These are phyloP conservation scores for Triticum dicoccoides DNA, from an alignment of 176 grass and related monocot species.

Conservation along the genomic window DNA sequence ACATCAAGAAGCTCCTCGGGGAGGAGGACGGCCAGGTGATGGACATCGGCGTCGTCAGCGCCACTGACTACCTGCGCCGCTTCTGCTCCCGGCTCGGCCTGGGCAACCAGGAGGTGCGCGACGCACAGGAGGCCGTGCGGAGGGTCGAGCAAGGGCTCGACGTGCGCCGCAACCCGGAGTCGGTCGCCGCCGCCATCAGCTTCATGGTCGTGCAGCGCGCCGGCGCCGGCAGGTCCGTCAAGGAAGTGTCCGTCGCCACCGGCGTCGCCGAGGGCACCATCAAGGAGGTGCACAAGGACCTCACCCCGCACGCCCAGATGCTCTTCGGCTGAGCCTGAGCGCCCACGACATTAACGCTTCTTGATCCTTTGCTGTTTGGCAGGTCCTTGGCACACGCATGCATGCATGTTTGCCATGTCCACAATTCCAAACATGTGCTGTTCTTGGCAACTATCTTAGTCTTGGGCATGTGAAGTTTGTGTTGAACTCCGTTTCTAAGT, in stretches of 20 bases:
- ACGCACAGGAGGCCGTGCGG: conserved; percentile 12
- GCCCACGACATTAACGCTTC: not conserved
- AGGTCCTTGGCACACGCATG: not conserved
- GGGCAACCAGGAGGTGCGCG: conserved; percentile 20
- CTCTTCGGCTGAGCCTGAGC: conserved; percentile 29
- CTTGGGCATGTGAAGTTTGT: not conserved
- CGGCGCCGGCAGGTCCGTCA: conserved; percentile 5
- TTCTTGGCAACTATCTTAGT: conserved; percentile 4
- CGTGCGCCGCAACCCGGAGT: conserved; percentile 40
- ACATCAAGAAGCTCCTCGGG: conserved; percentile 40
- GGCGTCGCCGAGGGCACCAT: conserved; percentile 46
- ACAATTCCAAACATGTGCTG: not conserved
- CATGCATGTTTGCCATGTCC: not conserved
- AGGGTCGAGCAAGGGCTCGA: conserved; percentile 14
- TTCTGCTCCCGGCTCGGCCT: conserved; percentile 37
- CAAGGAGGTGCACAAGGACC: conserved; percentile 41
- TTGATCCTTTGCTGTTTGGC: not conserved
- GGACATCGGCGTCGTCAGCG: conserved; percentile 27
- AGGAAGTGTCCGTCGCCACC: conserved; percentile 40
- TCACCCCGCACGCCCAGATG: conserved; percentile 3
- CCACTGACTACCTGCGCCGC: conserved; percentile 24
- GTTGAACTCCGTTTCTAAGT: conserved; percentile 22
- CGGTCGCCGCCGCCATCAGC: conserved; percentile 36
- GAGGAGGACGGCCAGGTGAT: conserved; percentile 7
- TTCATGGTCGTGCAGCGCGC: conserved; percentile 36